phyloP scores from a whole-genome alignment of 192 early-diverging fungal genomes.

The Backusella tuberculispora region DNA sequence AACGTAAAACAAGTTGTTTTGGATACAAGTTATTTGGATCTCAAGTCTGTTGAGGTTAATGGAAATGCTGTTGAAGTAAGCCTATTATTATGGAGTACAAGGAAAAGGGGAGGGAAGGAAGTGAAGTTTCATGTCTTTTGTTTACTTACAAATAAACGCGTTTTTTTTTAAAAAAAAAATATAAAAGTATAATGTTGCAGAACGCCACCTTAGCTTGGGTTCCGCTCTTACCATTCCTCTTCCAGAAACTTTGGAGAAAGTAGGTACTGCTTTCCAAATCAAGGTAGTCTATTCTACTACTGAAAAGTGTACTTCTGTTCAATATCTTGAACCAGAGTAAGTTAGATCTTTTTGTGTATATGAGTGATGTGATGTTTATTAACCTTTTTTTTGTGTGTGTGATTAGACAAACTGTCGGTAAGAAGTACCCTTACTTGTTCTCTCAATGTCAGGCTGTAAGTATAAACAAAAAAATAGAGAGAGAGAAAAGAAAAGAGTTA shows the following conservation, averaged over 20 bases:
- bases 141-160: not conserved
- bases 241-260: constrained; percentile 42
- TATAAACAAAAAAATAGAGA: not conserved
- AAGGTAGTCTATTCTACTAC: constrained; percentile 81
- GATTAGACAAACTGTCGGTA: constrained; percentile 90
- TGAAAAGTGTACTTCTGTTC: constrained; percentile 80
- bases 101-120: too few relatives aligned
- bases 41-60: constrained; percentile 45
- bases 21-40: constrained; percentile 68
- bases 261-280: constrained; percentile 55
- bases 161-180: too few relatives aligned
- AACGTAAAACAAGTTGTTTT: constrained; percentile 65
- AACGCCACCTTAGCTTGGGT: constrained; percentile 71
- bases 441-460: constrained; percentile 89
- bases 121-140: not conserved
- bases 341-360: not conserved
- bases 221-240: constrained; percentile 74
- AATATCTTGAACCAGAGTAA: constrained; percentile 71
- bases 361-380: not conserved
- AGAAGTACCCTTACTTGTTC: constrained; percentile 92
- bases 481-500: not conserved
- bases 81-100: not conserved
- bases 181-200: constrained; percentile 55
- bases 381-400: not conserved
- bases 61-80: constrained; percentile 29